Conservation (phyloP, 495 filamentous ascomycete species). For the Aspergillus mulundensis region DNA sequence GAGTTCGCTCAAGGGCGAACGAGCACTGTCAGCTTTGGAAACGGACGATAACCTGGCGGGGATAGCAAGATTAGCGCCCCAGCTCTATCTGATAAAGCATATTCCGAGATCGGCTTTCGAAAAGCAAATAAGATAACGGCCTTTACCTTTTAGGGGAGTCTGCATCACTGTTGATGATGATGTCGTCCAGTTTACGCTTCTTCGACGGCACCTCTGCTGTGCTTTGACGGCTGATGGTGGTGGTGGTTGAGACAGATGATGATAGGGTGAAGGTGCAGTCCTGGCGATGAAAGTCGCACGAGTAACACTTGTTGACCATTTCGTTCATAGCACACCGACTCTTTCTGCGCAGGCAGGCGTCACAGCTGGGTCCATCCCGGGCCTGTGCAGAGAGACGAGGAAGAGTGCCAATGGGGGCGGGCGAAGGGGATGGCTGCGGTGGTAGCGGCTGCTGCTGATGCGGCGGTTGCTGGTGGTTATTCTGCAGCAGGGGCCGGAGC, state of each 20-base stretch:
- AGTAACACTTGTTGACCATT: constrained; percentile 49
- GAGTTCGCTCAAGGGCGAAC: constrained; percentile 20
- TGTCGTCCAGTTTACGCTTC: constrained; percentile 63
- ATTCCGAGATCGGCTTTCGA: constrained; percentile 23
- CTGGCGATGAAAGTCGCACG: constrained; percentile 52
- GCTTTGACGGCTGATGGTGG: constrained; percentile 11
- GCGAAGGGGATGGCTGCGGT: constrained; percentile 17
- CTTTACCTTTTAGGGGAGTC: constrained; percentile 44
- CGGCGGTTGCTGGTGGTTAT: constrained; percentile 17
- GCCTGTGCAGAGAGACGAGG: constrained; percentile 23
- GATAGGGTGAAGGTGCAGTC: constrained; percentile 48
- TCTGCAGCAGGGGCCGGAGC: constrained; percentile 25
- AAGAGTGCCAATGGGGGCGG: constrained; percentile 23
- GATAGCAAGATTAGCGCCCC: constrained; percentile 16
- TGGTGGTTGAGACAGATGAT: constrained; percentile 13
- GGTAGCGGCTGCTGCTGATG: constrained; percentile 24
- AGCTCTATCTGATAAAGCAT: constrained; percentile 14
- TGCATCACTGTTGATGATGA: constrained; percentile 26
- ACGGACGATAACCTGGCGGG: constrained; percentile 24
- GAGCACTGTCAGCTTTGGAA: constrained; percentile 26
- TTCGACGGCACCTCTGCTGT: constrained; percentile 58
- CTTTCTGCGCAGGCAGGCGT: constrained; percentile 80
- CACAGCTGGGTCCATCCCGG: constrained; percentile 57
- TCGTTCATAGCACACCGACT: constrained; percentile 85
- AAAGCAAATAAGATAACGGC: not conserved